Evolutionary conservation across 2,329 filamentous ascomycete genomes (phyloP).

Genomic region (Ambrosiella xylebori): DNA sequence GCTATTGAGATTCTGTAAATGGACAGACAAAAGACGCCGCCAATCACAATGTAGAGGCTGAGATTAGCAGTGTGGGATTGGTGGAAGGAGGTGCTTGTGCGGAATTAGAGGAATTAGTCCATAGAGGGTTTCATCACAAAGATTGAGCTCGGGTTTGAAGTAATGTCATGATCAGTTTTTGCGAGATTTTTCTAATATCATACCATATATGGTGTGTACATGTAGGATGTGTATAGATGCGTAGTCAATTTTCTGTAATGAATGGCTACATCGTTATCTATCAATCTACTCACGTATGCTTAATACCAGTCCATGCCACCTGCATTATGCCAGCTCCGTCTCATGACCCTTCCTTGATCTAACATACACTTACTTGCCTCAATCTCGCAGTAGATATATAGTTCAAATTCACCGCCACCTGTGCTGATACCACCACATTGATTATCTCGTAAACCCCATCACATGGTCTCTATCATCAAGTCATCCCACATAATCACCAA

Average conservation of each 20-base stretch:
- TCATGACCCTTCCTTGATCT: not conserved
- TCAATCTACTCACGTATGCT: too few species aligned
- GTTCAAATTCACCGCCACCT: too few species aligned
- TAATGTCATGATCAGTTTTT: not conserved
- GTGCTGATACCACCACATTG: too few species aligned
- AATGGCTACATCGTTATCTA: too few species aligned
- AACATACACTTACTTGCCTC: not conserved
- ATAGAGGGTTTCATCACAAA: not conserved
- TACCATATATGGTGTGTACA: not conserved
- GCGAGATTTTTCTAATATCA: not conserved
- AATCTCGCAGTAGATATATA: not conserved
- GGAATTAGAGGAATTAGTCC: not conserved
- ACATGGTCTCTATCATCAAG: too few species aligned
- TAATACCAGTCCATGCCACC: not conserved
- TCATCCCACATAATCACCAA: too few species aligned
- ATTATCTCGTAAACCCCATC: too few species aligned
- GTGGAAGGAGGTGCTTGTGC: not conserved
- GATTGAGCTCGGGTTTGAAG: too few species aligned
- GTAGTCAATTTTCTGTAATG: too few species aligned
- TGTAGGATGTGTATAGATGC: too few species aligned
- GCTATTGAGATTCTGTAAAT: not conserved
- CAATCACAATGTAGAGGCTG: not conserved
- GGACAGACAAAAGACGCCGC: not conserved
- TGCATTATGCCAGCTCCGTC: conserved; percentile 1
- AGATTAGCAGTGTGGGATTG: not conserved